Evolutionary conservation across 2,329 filamentous ascomycete genomes (phyloP).

Genomic region (Nannizziopsis arthrosporioides): DNA sequence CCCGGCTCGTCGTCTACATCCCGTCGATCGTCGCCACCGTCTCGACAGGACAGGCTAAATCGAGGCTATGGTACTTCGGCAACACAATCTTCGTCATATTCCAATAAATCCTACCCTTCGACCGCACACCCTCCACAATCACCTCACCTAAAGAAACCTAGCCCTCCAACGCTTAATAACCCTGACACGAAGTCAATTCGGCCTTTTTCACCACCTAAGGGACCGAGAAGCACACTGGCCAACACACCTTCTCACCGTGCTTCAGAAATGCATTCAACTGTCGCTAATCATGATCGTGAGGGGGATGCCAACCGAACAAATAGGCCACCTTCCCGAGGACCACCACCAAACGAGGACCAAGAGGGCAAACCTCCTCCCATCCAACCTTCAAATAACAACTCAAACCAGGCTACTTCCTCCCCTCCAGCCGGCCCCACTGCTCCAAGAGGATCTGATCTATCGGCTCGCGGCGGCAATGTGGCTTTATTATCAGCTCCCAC

Average conservation of each 20-base stretch:
- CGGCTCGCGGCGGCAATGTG: slow-evolving; percentile 29
- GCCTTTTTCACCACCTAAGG: slow-evolving; percentile 10
- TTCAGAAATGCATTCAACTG: slow-evolving; percentile 11
- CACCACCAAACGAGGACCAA: slow-evolving; percentile 7
- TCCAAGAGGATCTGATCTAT: slow-evolving; percentile 26
- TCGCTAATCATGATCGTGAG: slow-evolving; percentile 14
- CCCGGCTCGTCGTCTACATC: slow-evolving; percentile 47
- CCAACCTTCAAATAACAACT: slow-evolving; percentile 23
- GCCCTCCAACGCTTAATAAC: slow-evolving; percentile 10
- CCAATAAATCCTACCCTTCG: slow-evolving; percentile 11
- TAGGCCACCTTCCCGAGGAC: background rate
- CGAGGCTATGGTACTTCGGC: slow-evolving; percentile 23
- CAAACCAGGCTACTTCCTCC: slow-evolving; percentile 19
- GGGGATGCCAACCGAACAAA: slow-evolving; percentile 1
- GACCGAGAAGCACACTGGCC: slow-evolving; percentile 9
- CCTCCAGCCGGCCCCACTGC: slow-evolving; percentile 32
- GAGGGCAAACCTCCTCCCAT: background rate
- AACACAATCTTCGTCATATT: slow-evolving; percentile 19
- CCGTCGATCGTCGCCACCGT: slow-evolving; percentile 50
- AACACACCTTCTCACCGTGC: slow-evolving; percentile 12
- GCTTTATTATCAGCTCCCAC: slow-evolving; percentile 39
- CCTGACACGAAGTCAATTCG: slow-evolving; percentile 4
- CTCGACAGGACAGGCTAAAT: slow-evolving; percentile 26
- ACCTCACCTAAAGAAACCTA: slow-evolving; percentile 9
- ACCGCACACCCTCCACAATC: slow-evolving; percentile 12